Evolutionary conservation across 1,284 basidiomycete genomes (phyloP).

Genomic region (Taiwanofungus camphoratus): DNA sequence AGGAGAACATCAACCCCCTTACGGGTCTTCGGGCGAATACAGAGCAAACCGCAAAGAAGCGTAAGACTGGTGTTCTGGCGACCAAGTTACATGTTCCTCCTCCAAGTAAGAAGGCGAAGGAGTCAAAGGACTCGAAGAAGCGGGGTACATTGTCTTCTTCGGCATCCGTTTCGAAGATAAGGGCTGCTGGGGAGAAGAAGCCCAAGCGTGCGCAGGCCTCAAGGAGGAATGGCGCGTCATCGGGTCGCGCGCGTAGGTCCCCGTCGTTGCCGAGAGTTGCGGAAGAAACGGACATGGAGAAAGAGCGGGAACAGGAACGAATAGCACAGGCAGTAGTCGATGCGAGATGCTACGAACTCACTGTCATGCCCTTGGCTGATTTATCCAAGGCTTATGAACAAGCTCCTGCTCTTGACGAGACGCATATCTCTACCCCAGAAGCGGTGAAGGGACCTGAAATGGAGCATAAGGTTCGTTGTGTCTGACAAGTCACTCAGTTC

Average conservation of each 20-base stretch:
- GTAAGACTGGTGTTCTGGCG: constrained; percentile 53
- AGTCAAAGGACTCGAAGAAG: constrained; percentile 25
- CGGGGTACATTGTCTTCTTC: constrained; percentile 11
- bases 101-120: constrained; percentile 40
- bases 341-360: constrained; percentile 56
- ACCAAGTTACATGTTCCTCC: constrained; percentile 43
- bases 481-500: not conserved
- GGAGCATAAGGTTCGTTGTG: too few species aligned
- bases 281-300: constrained; percentile 34
- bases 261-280: constrained; percentile 37
- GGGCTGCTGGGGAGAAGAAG: constrained; percentile 16
- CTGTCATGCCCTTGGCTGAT: constrained; percentile 58
- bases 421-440: too few species aligned
- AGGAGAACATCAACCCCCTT: constrained; percentile 71
- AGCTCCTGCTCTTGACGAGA: constrained; percentile 13
- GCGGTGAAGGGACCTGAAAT: too few species aligned
- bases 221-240: constrained; percentile 15
- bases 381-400: constrained; percentile 49
- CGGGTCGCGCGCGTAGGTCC: constrained; percentile 17
- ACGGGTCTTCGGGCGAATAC: constrained; percentile 53
- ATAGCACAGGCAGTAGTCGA: constrained; percentile 35
- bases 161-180: constrained; percentile 5
- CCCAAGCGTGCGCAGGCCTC: constrained; percentile 12
- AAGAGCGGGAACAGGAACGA: constrained; percentile 10
- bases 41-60: constrained; percentile 45